A percentile compares a stretch with the other conserved stretches of the same genome.
phyloP scores from a whole-genome alignment of 495 filamentous ascomycete species.

The Neurospora sp. region DNA sequence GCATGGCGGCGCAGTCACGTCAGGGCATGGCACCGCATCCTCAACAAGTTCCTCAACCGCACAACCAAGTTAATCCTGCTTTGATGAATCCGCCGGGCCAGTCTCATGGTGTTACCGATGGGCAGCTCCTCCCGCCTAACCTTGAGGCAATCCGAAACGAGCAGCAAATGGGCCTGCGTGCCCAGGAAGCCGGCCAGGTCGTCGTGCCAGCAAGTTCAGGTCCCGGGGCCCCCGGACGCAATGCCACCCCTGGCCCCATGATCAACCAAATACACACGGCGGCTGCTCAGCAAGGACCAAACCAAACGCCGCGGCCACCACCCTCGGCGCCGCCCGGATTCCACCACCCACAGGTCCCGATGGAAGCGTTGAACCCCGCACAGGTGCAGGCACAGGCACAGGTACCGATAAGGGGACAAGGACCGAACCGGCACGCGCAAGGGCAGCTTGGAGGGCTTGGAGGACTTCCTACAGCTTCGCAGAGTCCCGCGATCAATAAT shows the following conservation, averaged over 20 bases:
- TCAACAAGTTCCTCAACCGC: slow-evolving; percentile 20
- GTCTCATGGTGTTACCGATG: slow-evolving; percentile 22
- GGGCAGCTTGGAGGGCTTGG: slow-evolving; percentile 37
- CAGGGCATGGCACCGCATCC: slow-evolving; percentile 15
- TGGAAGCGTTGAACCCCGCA: slow-evolving; percentile 20
- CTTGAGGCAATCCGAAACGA: slow-evolving; percentile 41
- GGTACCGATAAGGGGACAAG: slow-evolving; percentile 17
- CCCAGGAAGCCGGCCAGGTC: slow-evolving; percentile 39
- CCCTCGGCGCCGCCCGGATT: slow-evolving; percentile 27
- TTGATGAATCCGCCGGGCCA: slow-evolving; percentile 26
- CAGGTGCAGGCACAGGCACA: slow-evolving; percentile 26
- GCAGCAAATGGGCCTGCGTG: slow-evolving; percentile 33
- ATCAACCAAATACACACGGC: slow-evolving; percentile 17
- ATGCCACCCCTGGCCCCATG: slow-evolving; percentile 26
- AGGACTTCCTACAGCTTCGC: slow-evolving; percentile 33
- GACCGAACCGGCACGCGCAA: slow-evolving; percentile 29
- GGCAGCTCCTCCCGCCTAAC: slow-evolving; percentile 29
- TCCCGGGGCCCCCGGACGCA: slow-evolving; percentile 33
- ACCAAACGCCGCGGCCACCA: slow-evolving; percentile 24
- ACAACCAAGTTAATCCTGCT: slow-evolving; percentile 27
- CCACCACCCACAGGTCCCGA: slow-evolving; percentile 28
- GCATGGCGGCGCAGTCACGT: slow-evolving; percentile 8
- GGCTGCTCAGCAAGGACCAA: slow-evolving; percentile 22
- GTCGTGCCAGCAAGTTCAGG: slow-evolving; percentile 40
- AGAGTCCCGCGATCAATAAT: slow-evolving; percentile 42